Evolutionary conservation across 108 stramenopile species (phyloP).

Genomic region (Skeletonema marinoi): DNA sequence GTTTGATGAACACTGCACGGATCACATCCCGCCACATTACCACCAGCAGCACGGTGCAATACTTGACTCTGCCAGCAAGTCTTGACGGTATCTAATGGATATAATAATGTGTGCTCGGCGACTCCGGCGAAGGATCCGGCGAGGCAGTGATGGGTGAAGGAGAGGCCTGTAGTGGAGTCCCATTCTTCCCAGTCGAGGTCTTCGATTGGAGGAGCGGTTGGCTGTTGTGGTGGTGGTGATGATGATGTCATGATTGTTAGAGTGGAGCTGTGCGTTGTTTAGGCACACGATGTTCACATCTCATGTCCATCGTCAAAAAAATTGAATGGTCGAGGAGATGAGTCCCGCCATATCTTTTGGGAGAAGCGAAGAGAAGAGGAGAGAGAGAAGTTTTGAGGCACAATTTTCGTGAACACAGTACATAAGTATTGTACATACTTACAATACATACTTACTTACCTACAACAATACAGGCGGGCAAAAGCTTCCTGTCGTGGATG

Average conservation of each 20-base stretch:
- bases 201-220: slow-evolving; percentile 7
- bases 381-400: no score
- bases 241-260: background rate
- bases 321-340: no score
- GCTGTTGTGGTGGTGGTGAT: background rate
- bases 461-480: no score
- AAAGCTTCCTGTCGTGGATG: no score
- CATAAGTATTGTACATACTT: no score
- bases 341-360: no score
- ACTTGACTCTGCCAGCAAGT: slow-evolving; percentile 92
- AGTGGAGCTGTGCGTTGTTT: background rate
- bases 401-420: no score
- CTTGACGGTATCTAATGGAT: slow-evolving; percentile 97
- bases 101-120: slow-evolving; percentile 92
- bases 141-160: slow-evolving; percentile 90
- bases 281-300: background rate
- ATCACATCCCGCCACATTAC: background rate
- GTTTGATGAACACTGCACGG: background rate
- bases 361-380: no score
- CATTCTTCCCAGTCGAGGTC: slow-evolving; percentile 99
- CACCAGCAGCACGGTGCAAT: slow-evolving; percentile 25
- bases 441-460: no score
- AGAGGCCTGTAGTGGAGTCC: slow-evolving; percentile 75
- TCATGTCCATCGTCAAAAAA: no score
- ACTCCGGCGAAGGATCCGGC: slow-evolving; percentile 96